A percentile compares a stretch with the other conserved stretches of the same genome.
Evolutionary conservation across 768 basidiomycete genomes (phyloP).

Genomic region (Russula vinacea): DNA sequence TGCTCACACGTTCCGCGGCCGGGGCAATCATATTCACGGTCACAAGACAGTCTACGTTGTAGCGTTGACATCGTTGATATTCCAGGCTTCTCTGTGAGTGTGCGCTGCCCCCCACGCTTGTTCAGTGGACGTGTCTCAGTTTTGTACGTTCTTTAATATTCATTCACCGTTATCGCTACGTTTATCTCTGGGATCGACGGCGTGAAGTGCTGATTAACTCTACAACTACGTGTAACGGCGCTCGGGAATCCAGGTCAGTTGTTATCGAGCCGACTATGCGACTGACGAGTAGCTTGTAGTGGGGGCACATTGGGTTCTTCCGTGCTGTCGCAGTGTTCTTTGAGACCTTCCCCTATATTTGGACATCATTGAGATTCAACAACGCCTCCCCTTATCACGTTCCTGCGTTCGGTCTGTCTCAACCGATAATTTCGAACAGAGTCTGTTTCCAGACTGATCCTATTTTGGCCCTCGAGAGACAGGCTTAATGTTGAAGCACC

Average conservation of each 20-base stretch:
- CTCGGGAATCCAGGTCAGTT: constrained; percentile 66
- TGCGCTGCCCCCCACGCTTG: constrained; percentile 37
- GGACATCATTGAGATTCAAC: constrained; percentile 79
- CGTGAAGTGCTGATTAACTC: neutral
- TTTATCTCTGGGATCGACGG: constrained; percentile 35
- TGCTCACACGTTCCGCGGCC: constrained; percentile 40
- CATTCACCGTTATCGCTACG: constrained; percentile 65
- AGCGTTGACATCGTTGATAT: constrained; percentile 62
- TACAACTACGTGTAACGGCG: constrained; percentile 58
- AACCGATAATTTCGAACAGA: neutral
- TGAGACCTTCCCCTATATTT: constrained; percentile 78
- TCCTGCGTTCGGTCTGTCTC: constrained; percentile 43
- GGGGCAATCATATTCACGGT: constrained; percentile 79
- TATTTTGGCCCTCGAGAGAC: constrained; percentile 74
- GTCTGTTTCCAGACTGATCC: constrained; percentile 49
- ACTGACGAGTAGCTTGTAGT: constrained; percentile 44
- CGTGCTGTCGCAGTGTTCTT: constrained; percentile 74
- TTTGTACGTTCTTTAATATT: neutral
- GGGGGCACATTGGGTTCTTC: constrained; percentile 58
- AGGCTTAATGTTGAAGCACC: constrained; percentile 69
- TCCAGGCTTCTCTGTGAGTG: constrained; percentile 70
- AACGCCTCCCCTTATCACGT: constrained; percentile 73
- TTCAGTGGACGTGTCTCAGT: neutral
- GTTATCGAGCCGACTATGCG: neutral
- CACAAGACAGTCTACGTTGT: constrained; percentile 74